Evolutionary conservation across 257 asterid genomes (phyloP).

Genomic region (Solanum dulcamara): DNA sequence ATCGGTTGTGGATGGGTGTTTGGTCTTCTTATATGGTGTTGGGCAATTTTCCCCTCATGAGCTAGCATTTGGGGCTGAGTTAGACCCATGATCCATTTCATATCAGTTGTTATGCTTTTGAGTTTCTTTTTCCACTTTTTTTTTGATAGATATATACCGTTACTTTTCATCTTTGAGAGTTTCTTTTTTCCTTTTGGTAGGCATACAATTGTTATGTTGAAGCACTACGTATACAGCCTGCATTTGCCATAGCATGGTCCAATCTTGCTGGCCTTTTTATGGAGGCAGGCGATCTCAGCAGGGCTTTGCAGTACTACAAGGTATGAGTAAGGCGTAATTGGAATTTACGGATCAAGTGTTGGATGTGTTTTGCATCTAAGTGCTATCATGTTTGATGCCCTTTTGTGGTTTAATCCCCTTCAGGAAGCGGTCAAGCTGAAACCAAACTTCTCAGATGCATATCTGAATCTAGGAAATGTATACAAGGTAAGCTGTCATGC

Average conservation of each 20-base stretch:
- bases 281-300: constrained; percentile 89
- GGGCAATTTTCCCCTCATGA: neutral
- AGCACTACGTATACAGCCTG: constrained; percentile 86
- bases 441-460: constrained; percentile 89
- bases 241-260: constrained; percentile 99
- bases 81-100: neutral
- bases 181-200: constrained; percentile 20
- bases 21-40: neutral
- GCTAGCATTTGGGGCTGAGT: neutral
- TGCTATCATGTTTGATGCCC: neutral
- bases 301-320: constrained; percentile 97
- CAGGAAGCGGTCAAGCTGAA: constrained; percentile 98
- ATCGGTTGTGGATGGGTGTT: neutral
- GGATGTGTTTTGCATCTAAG: neutral
- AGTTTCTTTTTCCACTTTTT: neutral
- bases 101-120: neutral
- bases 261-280: constrained; percentile 96
- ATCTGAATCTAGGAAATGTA: constrained; percentile 88
- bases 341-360: constrained; percentile 1
- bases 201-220: constrained; percentile 90
- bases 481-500: constrained; percentile 73
- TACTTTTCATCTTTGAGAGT: neutral
- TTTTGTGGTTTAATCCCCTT: neutral
- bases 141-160: neutral
- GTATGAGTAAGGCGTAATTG: constrained; percentile 16